These are phyloP conservation scores for Fusarium coicis DNA, from an alignment of 2,329 filamentous ascomycete genomes.

Conservation along the genomic window DNA sequence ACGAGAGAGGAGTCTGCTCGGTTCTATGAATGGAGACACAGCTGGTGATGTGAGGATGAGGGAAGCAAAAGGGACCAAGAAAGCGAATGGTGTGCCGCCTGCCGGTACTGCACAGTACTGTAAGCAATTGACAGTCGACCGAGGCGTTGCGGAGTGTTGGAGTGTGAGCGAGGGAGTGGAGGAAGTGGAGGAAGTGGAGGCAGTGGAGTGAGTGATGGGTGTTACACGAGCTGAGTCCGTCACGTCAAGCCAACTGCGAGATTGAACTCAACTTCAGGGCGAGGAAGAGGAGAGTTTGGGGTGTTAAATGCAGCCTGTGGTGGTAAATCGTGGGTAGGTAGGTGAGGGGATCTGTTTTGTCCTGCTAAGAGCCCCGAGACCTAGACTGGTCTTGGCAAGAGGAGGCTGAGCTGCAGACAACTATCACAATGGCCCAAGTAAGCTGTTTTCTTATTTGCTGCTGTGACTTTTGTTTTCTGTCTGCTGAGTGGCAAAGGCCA, in stretches of 20 bases:
- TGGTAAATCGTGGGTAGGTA: conserved; percentile 1
- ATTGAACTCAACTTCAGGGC: conserved; percentile 1
- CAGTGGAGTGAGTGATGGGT: conserved; percentile 20
- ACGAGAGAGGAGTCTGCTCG: conserved; percentile 24
- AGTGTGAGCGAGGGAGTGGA: conserved; percentile 26
- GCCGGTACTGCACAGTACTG: not conserved
- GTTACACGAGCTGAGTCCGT: conserved; percentile 39
- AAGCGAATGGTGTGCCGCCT: conserved; percentile 18
- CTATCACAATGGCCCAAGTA: conserved; percentile 3
- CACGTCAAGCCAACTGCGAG: conserved; percentile 15
- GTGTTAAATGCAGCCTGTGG: conserved; percentile 28
- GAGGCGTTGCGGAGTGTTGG: conserved; percentile 24
- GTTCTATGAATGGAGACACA: conserved; percentile 19
- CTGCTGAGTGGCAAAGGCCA: conserved; percentile 26
- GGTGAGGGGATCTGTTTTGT: conserved; percentile 17
- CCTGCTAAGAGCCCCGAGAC: conserved; percentile 28
- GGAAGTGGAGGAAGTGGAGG: conserved; percentile 34
- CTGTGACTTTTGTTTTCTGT: conserved; percentile 18
- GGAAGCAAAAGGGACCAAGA: conserved; percentile 20
- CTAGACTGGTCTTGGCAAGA: conserved; percentile 29
- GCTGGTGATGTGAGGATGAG: conserved; percentile 30
- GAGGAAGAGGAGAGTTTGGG: conserved; percentile 29
- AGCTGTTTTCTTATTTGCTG: conserved; percentile 13
- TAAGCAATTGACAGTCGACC: conserved; percentile 26
- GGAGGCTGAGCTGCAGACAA: conserved; percentile 36